phyloP scores from a whole-genome alignment of 1,139 yeast genomes.

The Barnettozyma hawaiiensis region DNA sequence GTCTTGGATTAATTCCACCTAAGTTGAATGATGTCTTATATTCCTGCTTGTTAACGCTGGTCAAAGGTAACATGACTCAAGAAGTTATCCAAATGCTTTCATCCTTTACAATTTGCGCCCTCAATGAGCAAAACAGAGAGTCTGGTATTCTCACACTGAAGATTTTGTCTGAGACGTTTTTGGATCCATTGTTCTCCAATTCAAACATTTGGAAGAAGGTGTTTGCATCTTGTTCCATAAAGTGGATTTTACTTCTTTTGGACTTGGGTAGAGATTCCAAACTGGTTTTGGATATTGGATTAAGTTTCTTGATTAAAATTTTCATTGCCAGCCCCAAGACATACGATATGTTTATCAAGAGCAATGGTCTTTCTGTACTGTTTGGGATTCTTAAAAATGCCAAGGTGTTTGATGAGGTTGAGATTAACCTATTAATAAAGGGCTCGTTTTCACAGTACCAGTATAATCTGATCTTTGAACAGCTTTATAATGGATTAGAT shows the following conservation, averaged over 20 bases:
- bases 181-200: constrained; percentile 23
- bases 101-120: constrained; percentile 36
- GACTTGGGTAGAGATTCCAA: constrained; percentile 32
- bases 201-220: constrained; percentile 35
- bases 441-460: constrained; percentile 30
- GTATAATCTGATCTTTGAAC: constrained; percentile 22
- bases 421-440: constrained; percentile 41
- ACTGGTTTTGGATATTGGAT: constrained; percentile 40
- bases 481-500: constrained; percentile 11
- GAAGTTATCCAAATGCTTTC: constrained; percentile 38
- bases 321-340: constrained; percentile 45
- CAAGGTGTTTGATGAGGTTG: constrained; percentile 38
- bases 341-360: constrained; percentile 44
- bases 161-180: constrained; percentile 15
- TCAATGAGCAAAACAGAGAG: constrained; percentile 25
- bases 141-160: constrained; percentile 18
- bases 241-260: constrained; percentile 59
- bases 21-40: constrained; percentile 29
- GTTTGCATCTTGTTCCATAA: constrained; percentile 53
- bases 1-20: constrained; percentile 33
- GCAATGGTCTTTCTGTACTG: constrained; percentile 51
- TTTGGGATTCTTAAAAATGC: constrained; percentile 34
- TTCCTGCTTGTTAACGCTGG: constrained; percentile 33
- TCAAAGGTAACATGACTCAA: constrained; percentile 35
- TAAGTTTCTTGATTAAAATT: constrained; percentile 46